These are phyloP conservation scores for Puccinellia tenuiflora DNA, from an alignment of 176 grass and related monocot species.

Conservation along the genomic window DNA sequence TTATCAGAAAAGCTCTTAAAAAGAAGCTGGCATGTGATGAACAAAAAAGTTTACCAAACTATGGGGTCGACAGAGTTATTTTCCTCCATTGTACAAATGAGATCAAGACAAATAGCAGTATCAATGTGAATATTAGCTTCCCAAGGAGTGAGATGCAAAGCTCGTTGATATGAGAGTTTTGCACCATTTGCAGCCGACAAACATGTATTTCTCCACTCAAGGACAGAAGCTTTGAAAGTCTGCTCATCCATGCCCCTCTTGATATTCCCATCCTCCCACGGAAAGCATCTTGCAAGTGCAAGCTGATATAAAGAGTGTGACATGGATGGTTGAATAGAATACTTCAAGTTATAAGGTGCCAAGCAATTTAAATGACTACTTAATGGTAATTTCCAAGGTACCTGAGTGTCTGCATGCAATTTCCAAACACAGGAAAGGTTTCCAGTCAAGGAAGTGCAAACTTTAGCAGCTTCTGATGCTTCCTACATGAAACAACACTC, in stretches of 20 bases:
- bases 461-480: slow-evolving; percentile 69
- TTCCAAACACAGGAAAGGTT: slow-evolving; percentile 90
- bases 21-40: neutral
- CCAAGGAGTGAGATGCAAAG: slow-evolving; percentile 70
- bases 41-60: slow-evolving; percentile 55
- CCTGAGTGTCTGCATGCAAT: slow-evolving; percentile 77
- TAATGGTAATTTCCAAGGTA: slow-evolving; percentile 13
- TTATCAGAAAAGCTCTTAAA: slow-evolving; percentile 25
- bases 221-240: slow-evolving; percentile 50
- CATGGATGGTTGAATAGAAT: neutral
- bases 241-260: slow-evolving; percentile 35
- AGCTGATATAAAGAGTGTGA: slow-evolving; percentile 40
- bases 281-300: slow-evolving; percentile 76
- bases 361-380: slow-evolving; percentile 10
- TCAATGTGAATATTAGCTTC: slow-evolving; percentile 92
- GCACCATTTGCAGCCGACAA: slow-evolving; percentile 56
- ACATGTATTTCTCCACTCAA: slow-evolving; percentile 64
- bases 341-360: slow-evolving; percentile 18
- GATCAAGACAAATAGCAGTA: slow-evolving; percentile 64
- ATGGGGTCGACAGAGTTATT: slow-evolving; percentile 20
- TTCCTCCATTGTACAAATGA: slow-evolving; percentile 58
- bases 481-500: slow-evolving; percentile 47
- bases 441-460: slow-evolving; percentile 58
- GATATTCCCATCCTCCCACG: slow-evolving; percentile 53
- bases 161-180: slow-evolving; percentile 75